Evolutionary conservation across 257 asterid genomes (phyloP), one percentile per base, ranked within the genome.

Genomic region (Przewalskia tangutica): DNA sequence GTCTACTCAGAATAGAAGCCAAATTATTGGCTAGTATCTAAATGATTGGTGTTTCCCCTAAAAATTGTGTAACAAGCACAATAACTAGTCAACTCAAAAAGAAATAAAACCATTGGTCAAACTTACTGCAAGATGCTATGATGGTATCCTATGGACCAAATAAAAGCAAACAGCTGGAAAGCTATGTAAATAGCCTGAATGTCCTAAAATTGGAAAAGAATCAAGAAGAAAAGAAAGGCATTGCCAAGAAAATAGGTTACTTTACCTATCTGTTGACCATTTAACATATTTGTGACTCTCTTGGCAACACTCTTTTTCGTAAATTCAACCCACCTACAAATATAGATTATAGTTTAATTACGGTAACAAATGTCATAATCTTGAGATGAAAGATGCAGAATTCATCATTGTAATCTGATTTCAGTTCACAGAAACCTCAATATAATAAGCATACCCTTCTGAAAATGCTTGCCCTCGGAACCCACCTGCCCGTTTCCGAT

Each of bases 261-360:
- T 12, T 14, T 91, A 94, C 97, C 98, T 46, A 91, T 86, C 55
- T 91, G 94, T 84, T 96, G 94, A 17, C 99, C 97, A 50, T 94
- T 96, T 75, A 96, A 87, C 92, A 90, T 93, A 64, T 67, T 83
- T 9, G 98, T 95, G 23, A 94, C 93, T 84, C 97, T 89, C 88
- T 94, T 95, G 67, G 99, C 98, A 77, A 92, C 92, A 81, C 92
- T 87, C 89, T 93, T 96, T 82, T 94, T 87, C 0, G 86, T 83
- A 82, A 93, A 95, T 89, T 95, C 99, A 70, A 93, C 97, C 99
- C 99, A 93, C 89, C 97, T 95, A 89, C 87, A 86, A 17, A 77
- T 78, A 83, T 42, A 64, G 67, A 78, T 56, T 77, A 23, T 23
- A 48, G 36, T 38, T 64, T 46, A 18, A 32, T 17, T 53, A 48